Base-by-base conservation (phyloP, 306 rosid genomes). In the Amphicarpaea edgeworthii region DNA sequence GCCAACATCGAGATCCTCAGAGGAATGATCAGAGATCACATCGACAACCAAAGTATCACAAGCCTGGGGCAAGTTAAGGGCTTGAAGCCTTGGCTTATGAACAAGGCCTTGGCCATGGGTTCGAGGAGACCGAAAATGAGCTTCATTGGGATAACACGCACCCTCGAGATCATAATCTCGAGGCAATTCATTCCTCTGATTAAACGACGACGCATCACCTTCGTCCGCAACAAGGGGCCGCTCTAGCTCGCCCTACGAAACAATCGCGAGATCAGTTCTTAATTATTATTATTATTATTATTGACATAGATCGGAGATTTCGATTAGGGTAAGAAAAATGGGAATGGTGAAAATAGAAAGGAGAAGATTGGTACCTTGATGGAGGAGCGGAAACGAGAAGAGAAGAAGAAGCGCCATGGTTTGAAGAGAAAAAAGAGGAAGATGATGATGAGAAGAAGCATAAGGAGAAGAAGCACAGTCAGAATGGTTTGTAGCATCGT, bases 401-500 rank as follows among this genome's bases (percentile, higher is more conserved):
- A 64, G 76, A 77, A 82, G 55, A 92, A 86, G 86, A 95, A 88
- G 37, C 98, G 99, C 98, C 99, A 96, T 86, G 98, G 99, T 85
- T 89, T 92, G 79, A 88, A 96, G 93, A 81, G 87, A 68, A 92
- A 26, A 76, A 96, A 42, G 82, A 90, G 46, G 81, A 96, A 42
- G 78, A 92, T 15, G 77, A 90, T 21, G 84, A 96, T 82, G 81
- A 92, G 81, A 88, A 96, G 87, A 84, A 95, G 90, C 97, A 92
- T 92, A 85, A 96, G 90, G 92, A 90, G 86, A 60, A 92, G 85
- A 28, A 70, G 28, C 76, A 90, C 65, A 74, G 77, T 86, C 43
- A 84, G 87, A 90, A 96, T 84, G 92, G 77, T 80, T 87, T 61
- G 83, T 21, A 86, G 73, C 87, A 81, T 83, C 88, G 84, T 78